phyloP scores from a whole-genome alignment of 2,329 filamentous ascomycete genomes.

The Aspergillus awamori region DNA sequence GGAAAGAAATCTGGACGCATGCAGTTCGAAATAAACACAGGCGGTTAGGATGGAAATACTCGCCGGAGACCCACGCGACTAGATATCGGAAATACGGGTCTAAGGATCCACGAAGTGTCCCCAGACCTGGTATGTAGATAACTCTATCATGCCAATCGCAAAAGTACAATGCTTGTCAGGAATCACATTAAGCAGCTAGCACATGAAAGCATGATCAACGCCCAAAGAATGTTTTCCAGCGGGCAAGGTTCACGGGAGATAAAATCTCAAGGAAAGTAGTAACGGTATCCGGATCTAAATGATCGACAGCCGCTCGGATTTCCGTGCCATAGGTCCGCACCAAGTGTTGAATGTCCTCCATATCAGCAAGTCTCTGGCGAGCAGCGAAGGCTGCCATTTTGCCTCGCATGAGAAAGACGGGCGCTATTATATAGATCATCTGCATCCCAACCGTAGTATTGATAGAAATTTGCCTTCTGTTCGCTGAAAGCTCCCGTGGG shows the following conservation, averaged over 20 bases:
- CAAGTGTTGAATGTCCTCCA: background rate
- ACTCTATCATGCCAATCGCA: background rate
- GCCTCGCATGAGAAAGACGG: background rate
- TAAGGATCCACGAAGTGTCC: background rate
- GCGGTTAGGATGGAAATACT: background rate
- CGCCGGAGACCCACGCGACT: background rate
- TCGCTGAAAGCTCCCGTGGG: background rate
- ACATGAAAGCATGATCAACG: too few relatives aligned
- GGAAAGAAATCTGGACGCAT: background rate
- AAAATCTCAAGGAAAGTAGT: background rate
- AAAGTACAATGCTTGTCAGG: background rate
- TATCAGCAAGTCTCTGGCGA: background rate
- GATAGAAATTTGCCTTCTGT: background rate
- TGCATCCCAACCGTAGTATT: background rate
- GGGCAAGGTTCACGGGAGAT: background rate
- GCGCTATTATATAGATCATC: background rate
- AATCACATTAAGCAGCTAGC: background rate
- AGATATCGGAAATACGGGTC: background rate
- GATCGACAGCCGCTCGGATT: background rate
- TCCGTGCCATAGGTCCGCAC: background rate
- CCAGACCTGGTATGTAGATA: background rate
- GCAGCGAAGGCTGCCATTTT: background rate
- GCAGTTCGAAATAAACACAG: background rate
- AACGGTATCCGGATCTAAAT: background rate
- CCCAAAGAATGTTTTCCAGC: background rate